A percentile compares a stretch with the other conserved stretches of the same genome.
Evolutionary conservation across 2,329 filamentous ascomycete species (phyloP).

Genomic region (Myriosclerotinia duriaeana): DNA sequence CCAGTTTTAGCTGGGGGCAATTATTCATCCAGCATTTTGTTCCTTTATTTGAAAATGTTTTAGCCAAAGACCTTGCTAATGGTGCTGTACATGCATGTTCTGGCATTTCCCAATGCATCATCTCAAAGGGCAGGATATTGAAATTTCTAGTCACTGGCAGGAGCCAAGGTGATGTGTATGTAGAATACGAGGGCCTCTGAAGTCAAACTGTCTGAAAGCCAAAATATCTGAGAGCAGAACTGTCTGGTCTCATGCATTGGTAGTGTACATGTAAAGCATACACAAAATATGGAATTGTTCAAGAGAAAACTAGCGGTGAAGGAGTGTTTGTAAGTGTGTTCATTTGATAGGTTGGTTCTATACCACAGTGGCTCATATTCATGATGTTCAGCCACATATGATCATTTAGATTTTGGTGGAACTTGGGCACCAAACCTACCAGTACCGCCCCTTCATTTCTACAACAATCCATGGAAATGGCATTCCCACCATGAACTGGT

Average conservation of each 20-base stretch:
- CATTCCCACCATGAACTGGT: not conserved
- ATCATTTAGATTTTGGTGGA: too few relatives aligned
- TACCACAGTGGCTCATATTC: constrained; percentile 2
- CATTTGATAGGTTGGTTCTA: not conserved
- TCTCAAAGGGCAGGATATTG: not conserved
- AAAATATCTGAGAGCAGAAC: not conserved
- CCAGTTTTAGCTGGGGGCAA: not conserved
- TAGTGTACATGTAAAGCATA: not conserved
- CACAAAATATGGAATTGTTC: not conserved
- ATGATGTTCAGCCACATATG: not conserved
- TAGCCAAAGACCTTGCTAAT: not conserved
- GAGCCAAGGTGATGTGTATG: not conserved
- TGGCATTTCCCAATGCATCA: not conserved
- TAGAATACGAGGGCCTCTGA: not conserved
- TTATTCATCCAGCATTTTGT: not conserved
- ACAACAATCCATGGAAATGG: not conserved
- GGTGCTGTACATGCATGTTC: not conserved
- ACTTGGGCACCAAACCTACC: too few relatives aligned
- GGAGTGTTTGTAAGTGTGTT: not conserved
- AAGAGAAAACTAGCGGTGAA: not conserved
- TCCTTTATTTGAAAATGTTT: too few relatives aligned
- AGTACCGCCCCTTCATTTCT: too few relatives aligned
- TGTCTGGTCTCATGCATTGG: not conserved
- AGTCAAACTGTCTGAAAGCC: not conserved
- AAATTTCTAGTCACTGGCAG: not conserved